Percentiles rank a stretch among this genome's conserved stretches.
Conservation (phyloP, 2,329 filamentous ascomycete species). For the Plectosphaerella cucumerina region DNA sequence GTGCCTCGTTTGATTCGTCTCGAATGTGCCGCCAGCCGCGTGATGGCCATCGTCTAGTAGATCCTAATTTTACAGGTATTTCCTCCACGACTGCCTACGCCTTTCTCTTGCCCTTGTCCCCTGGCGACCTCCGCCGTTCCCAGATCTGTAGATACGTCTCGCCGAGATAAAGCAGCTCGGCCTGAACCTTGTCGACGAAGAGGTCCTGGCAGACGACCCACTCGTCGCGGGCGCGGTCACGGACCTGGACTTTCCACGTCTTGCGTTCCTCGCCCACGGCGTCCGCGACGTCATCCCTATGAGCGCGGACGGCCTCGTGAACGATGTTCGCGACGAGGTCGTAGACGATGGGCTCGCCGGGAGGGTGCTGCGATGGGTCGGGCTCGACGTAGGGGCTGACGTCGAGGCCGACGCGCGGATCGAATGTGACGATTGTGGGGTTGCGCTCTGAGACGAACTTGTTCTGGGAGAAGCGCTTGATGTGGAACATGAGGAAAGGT, state of each 20-base stretch:
- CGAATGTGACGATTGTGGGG: conserved; percentile 96
- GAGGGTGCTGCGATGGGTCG: conserved; percentile 65
- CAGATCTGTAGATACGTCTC: conserved; percentile 96
- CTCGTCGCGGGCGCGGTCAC: conserved; percentile 74
- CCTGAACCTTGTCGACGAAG: conserved; percentile 84
- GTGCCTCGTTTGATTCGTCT: too few relatives aligned
- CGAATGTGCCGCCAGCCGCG: too few relatives aligned
- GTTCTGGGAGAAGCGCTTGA: conserved; percentile 95
- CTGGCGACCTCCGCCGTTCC: conserved; percentile 69
- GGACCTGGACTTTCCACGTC: conserved; percentile 90
- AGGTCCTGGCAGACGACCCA: conserved; percentile 95
- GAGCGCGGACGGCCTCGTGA: conserved; percentile 73
- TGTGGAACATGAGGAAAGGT: conserved; percentile 86
- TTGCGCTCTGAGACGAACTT: conserved; percentile 96
- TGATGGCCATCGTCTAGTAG: too few relatives aligned
- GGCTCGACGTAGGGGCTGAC: conserved; percentile 90
- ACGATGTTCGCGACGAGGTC: conserved; percentile 95
- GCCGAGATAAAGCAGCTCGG: conserved; percentile 84
- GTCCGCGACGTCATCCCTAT: conserved; percentile 76
- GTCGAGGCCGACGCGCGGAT: conserved; percentile 69
- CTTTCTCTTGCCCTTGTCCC: conserved; percentile 29
- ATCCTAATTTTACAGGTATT: neutral
- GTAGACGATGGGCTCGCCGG: conserved; percentile 84
- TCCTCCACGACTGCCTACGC: conserved; percentile 10
- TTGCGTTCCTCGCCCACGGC: conserved; percentile 75